phyloP scores from a whole-genome alignment of 108 stramenopile species.

The Nitzschia sp. region DNA sequence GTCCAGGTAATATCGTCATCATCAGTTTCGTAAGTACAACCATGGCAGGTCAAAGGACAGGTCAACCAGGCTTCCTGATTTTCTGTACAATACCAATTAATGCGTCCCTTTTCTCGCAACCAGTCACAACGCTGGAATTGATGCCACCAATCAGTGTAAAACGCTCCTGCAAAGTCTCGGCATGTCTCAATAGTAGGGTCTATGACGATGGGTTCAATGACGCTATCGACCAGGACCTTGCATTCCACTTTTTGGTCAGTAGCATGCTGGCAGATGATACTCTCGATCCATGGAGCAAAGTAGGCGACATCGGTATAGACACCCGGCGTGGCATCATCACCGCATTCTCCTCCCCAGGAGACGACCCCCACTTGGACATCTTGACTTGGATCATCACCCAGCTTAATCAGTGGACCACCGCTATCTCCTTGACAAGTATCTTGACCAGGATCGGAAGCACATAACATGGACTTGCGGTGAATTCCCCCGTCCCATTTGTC shows the following conservation, averaged over 20 bases:
- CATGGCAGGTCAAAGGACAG: constrained; percentile 11
- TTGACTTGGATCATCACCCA: not conserved
- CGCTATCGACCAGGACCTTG: not conserved
- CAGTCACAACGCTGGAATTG: constrained; percentile 7
- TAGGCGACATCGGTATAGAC: not conserved
- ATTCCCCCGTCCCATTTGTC: not conserved
- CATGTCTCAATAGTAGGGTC: not conserved
- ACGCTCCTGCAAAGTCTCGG: constrained; percentile 3
- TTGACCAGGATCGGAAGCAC: constrained; percentile 37
- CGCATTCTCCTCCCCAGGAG: not conserved
- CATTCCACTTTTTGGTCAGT: not conserved
- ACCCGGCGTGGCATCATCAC: not conserved
- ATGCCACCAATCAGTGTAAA: constrained; percentile 9
- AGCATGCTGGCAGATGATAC: not conserved
- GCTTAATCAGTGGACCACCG: constrained; percentile 7
- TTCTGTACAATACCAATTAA: not conserved
- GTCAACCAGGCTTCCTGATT: constrained; percentile 5
- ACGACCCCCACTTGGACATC: constrained; percentile 6
- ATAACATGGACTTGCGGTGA: constrained; percentile 52
- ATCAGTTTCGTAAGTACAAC: constrained; percentile 2
- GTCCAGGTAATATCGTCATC: not conserved
- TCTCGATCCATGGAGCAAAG: constrained; percentile 7
- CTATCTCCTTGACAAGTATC: constrained; percentile 8
- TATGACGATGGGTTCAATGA: not conserved
- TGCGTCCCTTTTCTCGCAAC: not conserved